Evolutionary conservation across 2,329 filamentous ascomycete species (phyloP).

Genomic region (Fusarium nanum): DNA sequence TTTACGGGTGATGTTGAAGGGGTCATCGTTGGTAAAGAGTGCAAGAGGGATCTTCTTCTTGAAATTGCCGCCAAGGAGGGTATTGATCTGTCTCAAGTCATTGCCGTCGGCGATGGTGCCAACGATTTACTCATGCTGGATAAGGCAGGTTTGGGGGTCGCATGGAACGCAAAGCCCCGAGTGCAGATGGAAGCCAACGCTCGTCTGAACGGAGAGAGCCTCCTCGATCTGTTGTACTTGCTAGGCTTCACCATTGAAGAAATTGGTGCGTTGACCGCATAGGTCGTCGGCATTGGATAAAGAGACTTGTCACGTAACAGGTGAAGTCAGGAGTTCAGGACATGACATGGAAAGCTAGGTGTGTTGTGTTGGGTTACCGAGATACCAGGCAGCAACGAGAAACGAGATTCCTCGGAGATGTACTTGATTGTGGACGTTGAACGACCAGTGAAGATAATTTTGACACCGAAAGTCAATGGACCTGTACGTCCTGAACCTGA

Average conservation of each 20-base stretch:
- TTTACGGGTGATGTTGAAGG: conserved; percentile 80
- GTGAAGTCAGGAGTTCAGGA: conserved; percentile 24
- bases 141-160: conserved; percentile 79
- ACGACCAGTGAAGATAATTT: not conserved
- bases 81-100: conserved; percentile 72
- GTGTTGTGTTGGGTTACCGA: conserved; percentile 35
- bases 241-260: conserved; percentile 78
- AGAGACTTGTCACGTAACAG: conserved; percentile 20
- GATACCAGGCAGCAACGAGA: conserved; percentile 41
- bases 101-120: conserved; percentile 84
- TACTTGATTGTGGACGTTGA: not conserved
- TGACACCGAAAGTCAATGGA: not conserved
- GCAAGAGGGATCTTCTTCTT: conserved; percentile 77
- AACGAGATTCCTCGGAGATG: conserved; percentile 6
- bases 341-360: conserved; percentile 30
- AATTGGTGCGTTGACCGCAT: conserved; percentile 47
- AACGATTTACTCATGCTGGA: conserved; percentile 86
- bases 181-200: conserved; percentile 83
- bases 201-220: conserved; percentile 75
- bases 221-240: conserved; percentile 79
- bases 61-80: conserved; percentile 77
- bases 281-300: conserved; percentile 16
- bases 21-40: conserved; percentile 79
- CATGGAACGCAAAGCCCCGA: conserved; percentile 85
- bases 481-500: not conserved